A percentile compares a stretch with the other conserved stretches of the same genome.
Conservation (phyloP, 495 filamentous ascomycete species). For the Penicillium coprophilum region DNA sequence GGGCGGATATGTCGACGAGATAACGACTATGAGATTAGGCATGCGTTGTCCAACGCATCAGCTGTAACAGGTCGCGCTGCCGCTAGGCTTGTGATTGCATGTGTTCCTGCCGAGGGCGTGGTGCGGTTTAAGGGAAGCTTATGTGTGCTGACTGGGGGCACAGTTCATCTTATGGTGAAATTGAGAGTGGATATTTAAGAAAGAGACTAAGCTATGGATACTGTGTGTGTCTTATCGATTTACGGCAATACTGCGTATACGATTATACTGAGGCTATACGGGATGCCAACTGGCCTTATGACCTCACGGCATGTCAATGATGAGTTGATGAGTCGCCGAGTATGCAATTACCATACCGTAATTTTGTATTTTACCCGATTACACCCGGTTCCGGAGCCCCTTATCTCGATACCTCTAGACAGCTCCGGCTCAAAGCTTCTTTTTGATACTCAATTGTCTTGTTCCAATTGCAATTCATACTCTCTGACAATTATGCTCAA, state of each 20-base stretch:
- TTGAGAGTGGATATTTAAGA: background rate
- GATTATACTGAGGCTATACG: background rate
- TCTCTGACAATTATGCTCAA: background rate
- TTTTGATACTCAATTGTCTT: background rate
- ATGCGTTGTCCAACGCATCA: background rate
- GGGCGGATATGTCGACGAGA: background rate
- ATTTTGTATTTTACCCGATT: constrained; percentile 11
- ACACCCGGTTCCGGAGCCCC: constrained; percentile 8
- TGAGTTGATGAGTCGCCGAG: constrained; percentile 10
- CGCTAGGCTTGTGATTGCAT: background rate
- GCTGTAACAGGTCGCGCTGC: background rate
- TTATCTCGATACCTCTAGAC: background rate
- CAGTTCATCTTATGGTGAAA: background rate
- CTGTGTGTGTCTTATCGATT: background rate
- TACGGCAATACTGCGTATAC: background rate
- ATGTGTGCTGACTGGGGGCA: background rate
- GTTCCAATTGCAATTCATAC: background rate
- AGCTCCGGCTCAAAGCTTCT: background rate
- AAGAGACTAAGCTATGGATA: constrained; percentile 6
- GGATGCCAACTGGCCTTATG: constrained; percentile 9
- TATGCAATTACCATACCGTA: constrained; percentile 1
- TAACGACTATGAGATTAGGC: background rate
- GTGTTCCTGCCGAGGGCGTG: background rate
- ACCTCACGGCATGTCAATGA: constrained; percentile 11
- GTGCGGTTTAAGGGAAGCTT: background rate